Percentiles rank a stretch among this genome's conserved stretches.
These are phyloP conservation scores for Macrophomina pseudophaseolina DNA, from an alignment of 2,329 filamentous ascomycete species.

Conservation along the genomic window DNA sequence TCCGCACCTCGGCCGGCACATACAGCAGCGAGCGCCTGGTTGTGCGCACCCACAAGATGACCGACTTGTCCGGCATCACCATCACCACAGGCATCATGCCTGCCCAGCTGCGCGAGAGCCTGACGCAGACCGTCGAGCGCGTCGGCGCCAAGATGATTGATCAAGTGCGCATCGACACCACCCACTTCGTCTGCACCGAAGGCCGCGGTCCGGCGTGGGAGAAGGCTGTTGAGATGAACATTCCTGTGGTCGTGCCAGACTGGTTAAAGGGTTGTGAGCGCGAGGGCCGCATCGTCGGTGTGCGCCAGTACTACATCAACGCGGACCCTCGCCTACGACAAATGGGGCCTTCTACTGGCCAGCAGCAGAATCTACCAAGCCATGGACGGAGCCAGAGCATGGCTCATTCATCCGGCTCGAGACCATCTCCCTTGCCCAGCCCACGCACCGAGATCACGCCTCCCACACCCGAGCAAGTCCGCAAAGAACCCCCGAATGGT, in stretches of 20 bases:
- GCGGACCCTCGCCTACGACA: slow-evolving; percentile 71
- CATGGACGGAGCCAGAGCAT: slow-evolving; percentile 33
- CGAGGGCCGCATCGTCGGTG: slow-evolving; percentile 89
- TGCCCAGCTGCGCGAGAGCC: slow-evolving; percentile 70
- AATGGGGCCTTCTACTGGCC: slow-evolving; percentile 46
- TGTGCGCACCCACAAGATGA: slow-evolving; percentile 98
- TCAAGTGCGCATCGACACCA: slow-evolving; percentile 92
- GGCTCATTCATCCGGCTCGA: slow-evolving; percentile 19
- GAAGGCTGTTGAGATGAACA: slow-evolving; percentile 96
- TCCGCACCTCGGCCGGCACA: slow-evolving; percentile 89
- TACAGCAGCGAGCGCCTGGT: slow-evolving; percentile 81
- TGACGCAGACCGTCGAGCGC: slow-evolving; percentile 77
- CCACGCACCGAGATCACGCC: slow-evolving; percentile 57
- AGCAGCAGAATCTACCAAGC: slow-evolving; percentile 31
- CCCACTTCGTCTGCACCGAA: slow-evolving; percentile 97
- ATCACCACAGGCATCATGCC: slow-evolving; percentile 90
- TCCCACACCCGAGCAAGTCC: slow-evolving; percentile 52
- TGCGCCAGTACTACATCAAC: slow-evolving; percentile 94
- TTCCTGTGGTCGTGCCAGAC: slow-evolving; percentile 93
- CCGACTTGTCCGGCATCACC: slow-evolving; percentile 91
- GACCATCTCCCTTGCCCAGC: slow-evolving; percentile 43
- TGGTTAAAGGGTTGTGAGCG: slow-evolving; percentile 98
- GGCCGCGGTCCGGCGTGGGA: slow-evolving; percentile 90
- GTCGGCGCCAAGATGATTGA: slow-evolving; percentile 94
- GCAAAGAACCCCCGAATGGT: slow-evolving; percentile 31